Evolutionary conservation across 495 filamentous ascomycete genomes (phyloP), one percentile per base, ranked within the genome.

Genomic region (Viridothelium virens): DNA sequence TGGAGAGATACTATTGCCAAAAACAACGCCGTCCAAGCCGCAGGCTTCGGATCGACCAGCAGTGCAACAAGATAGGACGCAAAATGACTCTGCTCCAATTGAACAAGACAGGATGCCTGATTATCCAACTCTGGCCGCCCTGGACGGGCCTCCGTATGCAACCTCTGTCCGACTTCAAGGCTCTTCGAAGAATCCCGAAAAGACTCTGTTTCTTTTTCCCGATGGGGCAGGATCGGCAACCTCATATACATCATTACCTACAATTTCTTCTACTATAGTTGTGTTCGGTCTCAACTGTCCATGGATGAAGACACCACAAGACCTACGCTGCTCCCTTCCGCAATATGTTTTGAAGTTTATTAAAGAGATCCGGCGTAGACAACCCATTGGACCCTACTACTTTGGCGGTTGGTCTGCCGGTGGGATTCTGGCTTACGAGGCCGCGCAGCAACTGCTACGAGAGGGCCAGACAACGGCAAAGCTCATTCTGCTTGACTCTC

Each of bases 361-460:
- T 34, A 70, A 75, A 2, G 87, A 88, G 70, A 86, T 91, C 65
- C 81, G 82, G 67, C 81, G 81, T 1, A 82, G 83, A 38, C 87
- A 88, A 69, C 83, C 86, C 1, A 38, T 76, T 1, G 89, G 89
- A 6, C 89, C 89, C 0, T 92, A 91, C 70, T 74, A 81, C 39
- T 70, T 92, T 5, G 82, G 83, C 10, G 89, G 89, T 61, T 79
- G 79, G 80, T 79, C 81, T 56, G 70, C 76, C 2, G 80, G 81
- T 0, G 83, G 82, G 2, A 70, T 83, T 16, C 67, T 77, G 56
- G 80, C 82, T 16, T 82, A 75, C 63, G 72, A 76, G 11, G 72
- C 69, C 4, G 74, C 79, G 2, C 63, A 71, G 50, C 70, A 75
- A 33, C 71, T 82, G 0, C 63, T 73, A 14, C 38, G 82, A 2